Conservation (phyloP, 2,329 filamentous ascomycete species). For the Pseudofabraea citricarpa region DNA sequence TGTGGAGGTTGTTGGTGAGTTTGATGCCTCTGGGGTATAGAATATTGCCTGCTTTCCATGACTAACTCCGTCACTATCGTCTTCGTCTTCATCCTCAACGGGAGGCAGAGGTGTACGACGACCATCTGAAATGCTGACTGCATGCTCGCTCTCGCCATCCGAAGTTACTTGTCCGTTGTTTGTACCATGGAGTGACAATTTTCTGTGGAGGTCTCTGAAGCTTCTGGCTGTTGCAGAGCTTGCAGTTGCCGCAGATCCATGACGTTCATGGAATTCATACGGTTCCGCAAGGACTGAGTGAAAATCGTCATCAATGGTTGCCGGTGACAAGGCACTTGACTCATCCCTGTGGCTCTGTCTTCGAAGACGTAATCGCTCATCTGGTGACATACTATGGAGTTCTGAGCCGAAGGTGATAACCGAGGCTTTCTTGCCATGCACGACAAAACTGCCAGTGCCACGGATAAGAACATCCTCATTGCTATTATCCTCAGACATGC, state of each 20-base stretch:
- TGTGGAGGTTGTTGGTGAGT: slow-evolving; percentile 5
- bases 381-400: slow-evolving; percentile 70
- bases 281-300: slow-evolving; percentile 44
- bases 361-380: slow-evolving; percentile 65
- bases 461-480: slow-evolving; percentile 69
- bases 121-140: slow-evolving; percentile 56
- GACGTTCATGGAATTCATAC: slow-evolving; percentile 38
- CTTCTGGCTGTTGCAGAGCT: slow-evolving; percentile 65
- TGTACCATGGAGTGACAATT: slow-evolving; percentile 46
- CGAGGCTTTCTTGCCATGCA: slow-evolving; percentile 96
- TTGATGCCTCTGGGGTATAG: slow-evolving; percentile 25
- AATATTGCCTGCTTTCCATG: slow-evolving; percentile 20
- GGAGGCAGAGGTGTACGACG: slow-evolving; percentile 51
- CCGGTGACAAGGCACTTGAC: slow-evolving; percentile 14
- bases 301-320: slow-evolving; percentile 40
- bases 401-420: slow-evolving; percentile 96
- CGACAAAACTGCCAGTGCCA: slow-evolving; percentile 83
- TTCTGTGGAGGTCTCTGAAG: slow-evolving; percentile 59
- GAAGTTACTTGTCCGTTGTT: slow-evolving; percentile 24
- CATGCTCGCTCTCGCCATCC: slow-evolving; percentile 52
- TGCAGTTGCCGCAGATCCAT: slow-evolving; percentile 58
- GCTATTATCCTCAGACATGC: slow-evolving; percentile 38
- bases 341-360: slow-evolving; percentile 44
- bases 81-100: slow-evolving; percentile 31
- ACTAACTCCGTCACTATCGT: slow-evolving; percentile 11